phyloP scores from a whole-genome alignment of 257 asterid species.

The Forsythia viridissima region DNA sequence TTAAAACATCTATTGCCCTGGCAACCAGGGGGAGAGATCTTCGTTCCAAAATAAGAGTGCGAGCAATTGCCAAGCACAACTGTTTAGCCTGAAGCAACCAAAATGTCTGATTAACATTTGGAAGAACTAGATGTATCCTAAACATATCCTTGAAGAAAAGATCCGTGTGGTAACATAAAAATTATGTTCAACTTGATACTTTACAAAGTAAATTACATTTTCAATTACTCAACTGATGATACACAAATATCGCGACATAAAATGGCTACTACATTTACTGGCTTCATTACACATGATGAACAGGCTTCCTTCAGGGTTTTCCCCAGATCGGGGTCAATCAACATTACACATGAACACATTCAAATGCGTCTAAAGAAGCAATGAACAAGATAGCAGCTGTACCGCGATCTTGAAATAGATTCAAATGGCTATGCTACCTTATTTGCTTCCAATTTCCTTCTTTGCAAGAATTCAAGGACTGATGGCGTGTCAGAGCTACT shows the following conservation, averaged over 20 bases:
- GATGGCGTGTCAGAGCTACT: slow-evolving; percentile 85
- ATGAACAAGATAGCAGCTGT: slow-evolving; percentile 1
- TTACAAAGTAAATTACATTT: slow-evolving; percentile 1
- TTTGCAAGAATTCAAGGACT: slow-evolving; percentile 84
- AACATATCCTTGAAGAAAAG: background rate
- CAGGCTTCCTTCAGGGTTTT: slow-evolving; percentile 13
- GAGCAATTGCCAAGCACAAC: slow-evolving; percentile 61
- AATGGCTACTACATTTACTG: slow-evolving; percentile 7
- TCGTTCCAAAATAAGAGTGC: slow-evolving; percentile 77
- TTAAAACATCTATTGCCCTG: slow-evolving; percentile 59
- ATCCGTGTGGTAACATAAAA: background rate
- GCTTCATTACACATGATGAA: slow-evolving; percentile 18
- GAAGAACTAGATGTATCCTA: background rate
- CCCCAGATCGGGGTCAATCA: slow-evolving; percentile 8
- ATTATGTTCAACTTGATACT: slow-evolving; percentile 17
- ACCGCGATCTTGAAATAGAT: slow-evolving; percentile 1
- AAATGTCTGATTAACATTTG: slow-evolving; percentile 15
- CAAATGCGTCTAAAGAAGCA: background rate
- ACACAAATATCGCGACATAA: slow-evolving; percentile 4
- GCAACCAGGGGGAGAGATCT: slow-evolving; percentile 73
- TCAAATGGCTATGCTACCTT: slow-evolving; percentile 52
- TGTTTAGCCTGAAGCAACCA: slow-evolving; percentile 75
- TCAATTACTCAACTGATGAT: slow-evolving; percentile 9
- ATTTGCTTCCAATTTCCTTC: slow-evolving; percentile 82
- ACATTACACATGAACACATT: background rate